Base-by-base conservation (phyloP, 805 yeast species). In the Zygosaccharomyces bisporus region DNA sequence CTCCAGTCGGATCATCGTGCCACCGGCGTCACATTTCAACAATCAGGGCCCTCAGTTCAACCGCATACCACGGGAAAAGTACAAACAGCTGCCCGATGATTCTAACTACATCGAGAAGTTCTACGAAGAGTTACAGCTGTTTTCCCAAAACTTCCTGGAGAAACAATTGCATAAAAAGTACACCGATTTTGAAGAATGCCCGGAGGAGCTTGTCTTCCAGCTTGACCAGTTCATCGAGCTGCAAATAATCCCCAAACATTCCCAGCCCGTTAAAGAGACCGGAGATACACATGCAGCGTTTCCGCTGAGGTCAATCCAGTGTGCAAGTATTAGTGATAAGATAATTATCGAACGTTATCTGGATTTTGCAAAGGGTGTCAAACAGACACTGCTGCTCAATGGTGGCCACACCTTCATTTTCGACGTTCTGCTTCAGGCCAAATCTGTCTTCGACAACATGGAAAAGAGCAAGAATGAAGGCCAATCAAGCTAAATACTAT, bases 341-440 rank as follows among this genome's bases (percentile, higher is more conserved):
- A 34, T 61, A 4, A 43, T 47, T 6, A 44, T 58, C 10, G 61
- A 62, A 32, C 54, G 64, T 30, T 67, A 64, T 44, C 45, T 61
- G 6, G 67, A 68, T 38, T 70, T 76, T 45, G 57, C 72, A 5
- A 61, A 62, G 24, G 74, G 71, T 35, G 66, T 76, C 36, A 68
- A 68, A 52, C 55, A 69, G 45, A 66, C 80, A 25, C 58, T 76
- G 34, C 60, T 64, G 13, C 52, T 76, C 25, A 81, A 82, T 53
- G 82, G 83, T 13, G 83, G 81, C 1, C 75, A 79, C 52, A 68
- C 81, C 2, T 75, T 75, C 41, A 70, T 77, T 9, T 70, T 82
- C 54, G 88, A 82, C 54, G 67, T 81, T 1, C 56, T 81, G 33
- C 55, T 78, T 16, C 73, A 76, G 40, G 77, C 75, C 48, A 76